Evolutionary conservation across 495 filamentous ascomycete species (phyloP).

Genomic region (Penicillium atrosanguineum): DNA sequence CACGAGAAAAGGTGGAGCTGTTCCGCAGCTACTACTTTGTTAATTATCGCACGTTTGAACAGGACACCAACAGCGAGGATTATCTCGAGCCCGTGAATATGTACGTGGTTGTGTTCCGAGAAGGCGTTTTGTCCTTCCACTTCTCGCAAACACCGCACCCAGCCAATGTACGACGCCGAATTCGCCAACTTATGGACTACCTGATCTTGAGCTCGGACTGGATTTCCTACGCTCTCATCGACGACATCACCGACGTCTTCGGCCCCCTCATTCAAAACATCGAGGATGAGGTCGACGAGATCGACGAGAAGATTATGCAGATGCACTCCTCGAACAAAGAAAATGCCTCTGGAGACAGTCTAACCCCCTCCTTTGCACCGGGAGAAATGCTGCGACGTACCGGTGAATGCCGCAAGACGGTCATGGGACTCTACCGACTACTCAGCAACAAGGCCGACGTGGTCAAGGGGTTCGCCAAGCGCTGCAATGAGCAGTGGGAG

Average conservation of each 20-base stretch:
- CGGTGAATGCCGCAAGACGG: conserved; percentile 92
- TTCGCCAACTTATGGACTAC: conserved; percentile 92
- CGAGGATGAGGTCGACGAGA: conserved; percentile 84
- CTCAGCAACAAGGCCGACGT: conserved; percentile 97
- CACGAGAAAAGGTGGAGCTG: conserved; percentile 95
- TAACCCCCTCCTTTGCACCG: conserved; percentile 50
- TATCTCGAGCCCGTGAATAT: conserved; percentile 96
- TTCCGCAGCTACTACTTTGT: conserved; percentile 98
- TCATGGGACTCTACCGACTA: conserved; percentile 90
- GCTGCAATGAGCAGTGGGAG: conserved; percentile 98
- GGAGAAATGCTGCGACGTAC: conserved; percentile 86
- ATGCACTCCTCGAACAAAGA: conserved; percentile 60
- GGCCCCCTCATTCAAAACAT: conserved; percentile 86
- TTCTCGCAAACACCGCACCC: conserved; percentile 91
- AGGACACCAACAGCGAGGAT: conserved; percentile 80
- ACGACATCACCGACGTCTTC: conserved; percentile 96
- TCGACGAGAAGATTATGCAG: conserved; percentile 76
- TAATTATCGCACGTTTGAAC: conserved; percentile 96
- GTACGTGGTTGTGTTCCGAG: conserved; percentile 95
- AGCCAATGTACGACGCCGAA: conserved; percentile 88
- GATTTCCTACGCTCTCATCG: conserved; percentile 97
- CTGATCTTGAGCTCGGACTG: conserved; percentile 90
- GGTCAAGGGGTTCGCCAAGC: conserved; percentile 98
- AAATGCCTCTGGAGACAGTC: conserved; percentile 28
- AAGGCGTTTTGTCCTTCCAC: conserved; percentile 93